Conservation (phyloP, 768 basidiomycete species). For the Mycena galopus region DNA sequence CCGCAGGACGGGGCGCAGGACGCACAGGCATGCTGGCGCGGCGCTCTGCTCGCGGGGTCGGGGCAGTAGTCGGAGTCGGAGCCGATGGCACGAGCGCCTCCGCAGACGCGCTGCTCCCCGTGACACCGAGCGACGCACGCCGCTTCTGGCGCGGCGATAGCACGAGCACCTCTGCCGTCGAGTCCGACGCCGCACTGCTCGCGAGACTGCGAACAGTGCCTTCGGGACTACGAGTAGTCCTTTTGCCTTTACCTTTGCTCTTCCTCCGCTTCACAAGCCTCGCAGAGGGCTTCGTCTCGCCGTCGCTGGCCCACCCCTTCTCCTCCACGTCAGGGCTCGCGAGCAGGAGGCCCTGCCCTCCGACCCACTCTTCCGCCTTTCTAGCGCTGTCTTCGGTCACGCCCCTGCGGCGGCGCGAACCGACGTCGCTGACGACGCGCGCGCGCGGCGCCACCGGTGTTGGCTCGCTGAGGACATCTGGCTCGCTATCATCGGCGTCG, state of each 20-base stretch:
- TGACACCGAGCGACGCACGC: conserved; percentile 31
- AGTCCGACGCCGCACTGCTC: conserved; percentile 25
- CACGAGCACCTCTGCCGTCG: conserved; percentile 25
- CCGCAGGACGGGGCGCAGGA: conserved; percentile 5
- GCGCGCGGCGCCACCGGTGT: conserved; percentile 26
- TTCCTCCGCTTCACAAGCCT: conserved; percentile 25
- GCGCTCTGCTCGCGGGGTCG: conserved; percentile 27
- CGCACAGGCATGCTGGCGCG: conserved; percentile 38
- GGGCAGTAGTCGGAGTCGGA: neutral
- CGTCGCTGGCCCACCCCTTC: conserved; percentile 32
- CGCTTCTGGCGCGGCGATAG: conserved; percentile 33
- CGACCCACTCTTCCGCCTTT: conserved; percentile 41
- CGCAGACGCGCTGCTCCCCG: conserved; percentile 10
- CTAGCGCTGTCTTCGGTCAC: conserved; percentile 18
- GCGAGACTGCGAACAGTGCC: conserved; percentile 22
- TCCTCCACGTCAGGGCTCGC: conserved; percentile 21
- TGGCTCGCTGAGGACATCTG: conserved; percentile 32
- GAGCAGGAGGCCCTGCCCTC: conserved; percentile 33
- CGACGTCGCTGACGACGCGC: conserved; percentile 41
- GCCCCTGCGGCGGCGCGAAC: conserved; percentile 18
- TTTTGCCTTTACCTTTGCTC: conserved; percentile 34
- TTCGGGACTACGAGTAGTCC: neutral
- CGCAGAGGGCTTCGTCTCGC: conserved; percentile 6
- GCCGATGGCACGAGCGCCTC: conserved; percentile 21
- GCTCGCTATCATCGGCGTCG: conserved; percentile 35